Evolutionary conservation across 2,329 filamentous ascomycete genomes (phyloP).

Genomic region (Eutypella sp.): DNA sequence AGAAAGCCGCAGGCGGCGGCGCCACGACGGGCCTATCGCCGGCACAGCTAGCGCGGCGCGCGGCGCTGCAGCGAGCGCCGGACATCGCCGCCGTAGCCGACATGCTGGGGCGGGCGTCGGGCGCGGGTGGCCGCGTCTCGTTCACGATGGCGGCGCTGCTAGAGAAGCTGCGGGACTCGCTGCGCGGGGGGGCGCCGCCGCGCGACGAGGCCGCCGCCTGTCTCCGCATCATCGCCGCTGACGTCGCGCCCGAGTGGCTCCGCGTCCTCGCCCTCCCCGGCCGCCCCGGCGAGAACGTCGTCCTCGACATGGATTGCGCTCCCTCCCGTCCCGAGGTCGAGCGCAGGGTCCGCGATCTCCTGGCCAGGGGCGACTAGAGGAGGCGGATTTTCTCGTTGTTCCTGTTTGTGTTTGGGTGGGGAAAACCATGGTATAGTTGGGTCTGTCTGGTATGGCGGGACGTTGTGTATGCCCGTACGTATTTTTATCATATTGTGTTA

Average conservation of each 20-base stretch:
- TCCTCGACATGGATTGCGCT: slow-evolving; percentile 41
- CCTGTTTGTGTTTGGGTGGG: too few relatives aligned
- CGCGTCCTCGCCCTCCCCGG: slow-evolving; percentile 46
- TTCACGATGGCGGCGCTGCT: slow-evolving; percentile 61
- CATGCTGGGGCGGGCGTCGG: slow-evolving; percentile 51
- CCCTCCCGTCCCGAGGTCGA: slow-evolving; percentile 30
- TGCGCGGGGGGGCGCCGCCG: slow-evolving; percentile 51
- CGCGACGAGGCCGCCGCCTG: slow-evolving; percentile 47
- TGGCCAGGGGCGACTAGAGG: slow-evolving; percentile 7
- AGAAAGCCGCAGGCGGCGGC: slow-evolving; percentile 39
- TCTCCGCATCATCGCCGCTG: slow-evolving; percentile 46
- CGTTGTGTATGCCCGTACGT: too few relatives aligned
- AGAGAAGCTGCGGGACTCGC: slow-evolving; percentile 63
- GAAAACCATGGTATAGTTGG: too few relatives aligned
- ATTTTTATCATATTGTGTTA: too few relatives aligned
- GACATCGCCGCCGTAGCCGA: slow-evolving; percentile 64
- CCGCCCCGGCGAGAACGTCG: slow-evolving; percentile 45
- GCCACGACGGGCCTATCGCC: slow-evolving; percentile 41
- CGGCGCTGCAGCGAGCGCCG: slow-evolving; percentile 62
- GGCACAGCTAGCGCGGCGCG: slow-evolving; percentile 54
- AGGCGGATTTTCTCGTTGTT: too few relatives aligned
- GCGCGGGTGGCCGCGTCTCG: slow-evolving; percentile 50
- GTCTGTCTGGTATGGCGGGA: too few relatives aligned
- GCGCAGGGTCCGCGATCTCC: slow-evolving; percentile 19
- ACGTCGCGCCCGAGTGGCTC: slow-evolving; percentile 55